Percentiles rank a stretch among this genome's conserved stretches.
Conservation (phyloP, 2,329 filamentous ascomycete species). For the Fusarium sp. region DNA sequence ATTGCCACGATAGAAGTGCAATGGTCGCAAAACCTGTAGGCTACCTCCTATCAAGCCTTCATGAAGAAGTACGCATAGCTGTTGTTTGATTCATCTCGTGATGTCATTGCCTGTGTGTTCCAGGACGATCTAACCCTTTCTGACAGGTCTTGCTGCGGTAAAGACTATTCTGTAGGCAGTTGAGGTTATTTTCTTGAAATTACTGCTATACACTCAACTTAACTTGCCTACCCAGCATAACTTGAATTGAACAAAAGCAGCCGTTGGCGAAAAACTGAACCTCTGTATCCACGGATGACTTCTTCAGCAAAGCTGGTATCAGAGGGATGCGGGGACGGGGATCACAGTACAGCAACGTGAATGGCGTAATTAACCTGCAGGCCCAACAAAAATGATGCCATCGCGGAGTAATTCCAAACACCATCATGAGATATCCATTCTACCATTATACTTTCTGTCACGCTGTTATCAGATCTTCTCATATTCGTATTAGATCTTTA, state of each 20-base stretch:
- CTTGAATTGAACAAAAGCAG: not conserved
- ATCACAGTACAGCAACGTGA: not conserved
- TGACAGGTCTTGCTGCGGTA: too few relatives aligned
- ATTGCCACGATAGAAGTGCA: too few relatives aligned
- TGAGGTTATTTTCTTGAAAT: too few relatives aligned
- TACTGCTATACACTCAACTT: too few relatives aligned
- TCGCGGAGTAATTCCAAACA: constrained; percentile 6
- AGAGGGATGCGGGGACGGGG: not conserved
- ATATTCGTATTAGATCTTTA: accelerated
- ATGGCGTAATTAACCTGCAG: not conserved
- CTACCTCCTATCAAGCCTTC: too few relatives aligned
- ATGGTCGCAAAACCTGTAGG: too few relatives aligned
- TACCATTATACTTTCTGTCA: not conserved
- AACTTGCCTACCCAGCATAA: not conserved
- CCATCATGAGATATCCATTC: not conserved
- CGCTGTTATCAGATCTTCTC: too few relatives aligned
- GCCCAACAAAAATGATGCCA: not conserved
- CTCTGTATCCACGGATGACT: not conserved
- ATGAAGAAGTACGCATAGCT: too few relatives aligned
- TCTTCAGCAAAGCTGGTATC: not conserved
- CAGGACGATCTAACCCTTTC: too few relatives aligned
- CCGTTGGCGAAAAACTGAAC: not conserved
- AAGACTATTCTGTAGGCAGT: too few relatives aligned
- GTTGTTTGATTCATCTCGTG: too few relatives aligned
- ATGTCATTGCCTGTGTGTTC: too few relatives aligned